phyloP scores from a whole-genome alignment of 345 rosid species.

The Ceriops zippeliana region DNA sequence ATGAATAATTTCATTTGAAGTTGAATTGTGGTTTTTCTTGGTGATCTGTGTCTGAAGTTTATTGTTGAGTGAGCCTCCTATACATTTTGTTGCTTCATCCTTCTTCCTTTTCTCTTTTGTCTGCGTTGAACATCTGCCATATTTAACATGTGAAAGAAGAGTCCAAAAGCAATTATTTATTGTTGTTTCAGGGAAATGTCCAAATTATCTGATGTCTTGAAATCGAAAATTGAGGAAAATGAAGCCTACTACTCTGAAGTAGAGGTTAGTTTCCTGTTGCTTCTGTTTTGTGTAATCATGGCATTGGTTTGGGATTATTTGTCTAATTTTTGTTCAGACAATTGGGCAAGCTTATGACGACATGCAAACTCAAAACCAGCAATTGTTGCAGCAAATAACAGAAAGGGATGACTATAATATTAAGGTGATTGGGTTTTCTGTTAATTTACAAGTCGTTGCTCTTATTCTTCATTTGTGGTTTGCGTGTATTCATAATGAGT shows the following conservation, averaged over 20 bases:
- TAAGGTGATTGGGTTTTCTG: constrained; percentile 47
- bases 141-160: neutral
- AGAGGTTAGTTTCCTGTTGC: constrained; percentile 56
- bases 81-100: neutral
- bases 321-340: constrained; percentile 52
- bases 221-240: constrained; percentile 85
- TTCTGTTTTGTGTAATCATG: constrained; percentile 18
- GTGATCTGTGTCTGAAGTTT: no score
- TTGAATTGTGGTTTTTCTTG: no score
- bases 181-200: constrained; percentile 57
- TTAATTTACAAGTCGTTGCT: neutral
- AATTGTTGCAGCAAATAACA: constrained; percentile 83
- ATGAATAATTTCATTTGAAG: no score
- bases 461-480: neutral
- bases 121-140: neutral
- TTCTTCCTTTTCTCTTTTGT: no score
- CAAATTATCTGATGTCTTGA: constrained; percentile 58
- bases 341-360: constrained; percentile 93
- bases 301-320: constrained; percentile 23
- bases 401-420: constrained; percentile 98
- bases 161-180: constrained; percentile 4
- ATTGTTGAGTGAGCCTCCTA: no score
- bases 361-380: constrained; percentile 95
- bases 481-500: neutral
- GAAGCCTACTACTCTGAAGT: constrained; percentile 88